These are phyloP conservation scores for Dictyostelium capitatum DNA, from an alignment of 78 protist genomes.

Conservation along the genomic window DNA sequence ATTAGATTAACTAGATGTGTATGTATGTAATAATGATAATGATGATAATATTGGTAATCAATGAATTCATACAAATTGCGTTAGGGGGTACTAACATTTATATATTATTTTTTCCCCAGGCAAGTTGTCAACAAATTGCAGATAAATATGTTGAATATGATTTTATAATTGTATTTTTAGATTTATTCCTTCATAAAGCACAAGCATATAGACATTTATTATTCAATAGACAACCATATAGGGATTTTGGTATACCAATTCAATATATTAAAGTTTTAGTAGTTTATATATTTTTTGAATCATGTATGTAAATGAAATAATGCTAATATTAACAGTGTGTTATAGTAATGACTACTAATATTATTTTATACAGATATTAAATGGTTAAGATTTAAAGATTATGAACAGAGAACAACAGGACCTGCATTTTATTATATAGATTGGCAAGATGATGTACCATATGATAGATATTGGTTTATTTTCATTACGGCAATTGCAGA, in stretches of 20 bases:
- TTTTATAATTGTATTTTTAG: slow-evolving; percentile 80
- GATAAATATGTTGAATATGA: slow-evolving; percentile 85
- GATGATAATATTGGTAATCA: not conserved
- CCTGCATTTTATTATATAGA: slow-evolving; percentile 67
- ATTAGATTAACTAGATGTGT: slow-evolving; percentile 72
- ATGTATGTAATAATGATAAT: not conserved
- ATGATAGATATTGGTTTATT: slow-evolving; percentile 79
- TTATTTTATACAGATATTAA: slow-evolving; percentile 33
- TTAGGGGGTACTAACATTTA: not conserved
- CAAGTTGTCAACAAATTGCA: slow-evolving; percentile 65
- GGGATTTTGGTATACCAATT: slow-evolving; percentile 62
- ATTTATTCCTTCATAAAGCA: slow-evolving; percentile 63
- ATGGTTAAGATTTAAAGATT: slow-evolving; percentile 67
- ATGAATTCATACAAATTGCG: not conserved
- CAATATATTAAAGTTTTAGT: slow-evolving; percentile 70
- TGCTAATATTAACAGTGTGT: not conserved
- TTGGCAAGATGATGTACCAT: slow-evolving; percentile 81
- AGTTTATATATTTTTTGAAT: slow-evolving; percentile 75
- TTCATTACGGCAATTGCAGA: slow-evolving; percentile 73
- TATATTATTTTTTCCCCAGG: too few relatives aligned
- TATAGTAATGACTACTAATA: too few relatives aligned
- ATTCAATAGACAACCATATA: slow-evolving; percentile 57
- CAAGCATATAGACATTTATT: slow-evolving; percentile 82
- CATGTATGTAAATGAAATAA: slow-evolving; percentile 25
- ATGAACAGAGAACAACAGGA: slow-evolving; percentile 43